Percentiles rank a stretch among this genome's conserved stretches.
phyloP scores from a whole-genome alignment of 2,329 filamentous ascomycete genomes.

The Aureobasidium sp. region DNA sequence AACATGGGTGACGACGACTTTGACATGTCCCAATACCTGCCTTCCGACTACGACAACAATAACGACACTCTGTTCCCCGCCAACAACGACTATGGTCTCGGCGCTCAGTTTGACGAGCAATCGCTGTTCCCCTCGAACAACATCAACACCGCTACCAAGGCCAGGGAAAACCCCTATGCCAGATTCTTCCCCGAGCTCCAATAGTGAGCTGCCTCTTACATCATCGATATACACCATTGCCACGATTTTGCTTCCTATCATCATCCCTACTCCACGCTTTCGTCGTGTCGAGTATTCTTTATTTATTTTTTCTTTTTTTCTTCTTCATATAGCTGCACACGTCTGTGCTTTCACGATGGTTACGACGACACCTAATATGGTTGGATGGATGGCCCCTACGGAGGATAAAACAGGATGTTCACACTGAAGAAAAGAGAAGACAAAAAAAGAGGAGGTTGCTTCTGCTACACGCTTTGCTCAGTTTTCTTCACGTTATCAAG shows the following conservation, averaged over 20 bases:
- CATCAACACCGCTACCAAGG: neutral
- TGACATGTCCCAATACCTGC: conserved; percentile 5
- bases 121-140: neutral
- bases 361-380: neutral
- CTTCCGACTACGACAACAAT: neutral
- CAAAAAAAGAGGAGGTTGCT: conserved; percentile 5
- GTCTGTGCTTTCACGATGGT: neutral
- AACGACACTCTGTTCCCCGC: conserved; percentile 2
- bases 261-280: conserved; percentile 3
- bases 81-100: neutral
- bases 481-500: neutral
- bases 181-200: conserved; percentile 9
- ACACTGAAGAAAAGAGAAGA: conserved; percentile 1
- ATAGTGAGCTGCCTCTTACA: neutral
- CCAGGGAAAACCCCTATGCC: conserved; percentile 2
- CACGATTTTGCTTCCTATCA: neutral
- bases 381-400: neutral
- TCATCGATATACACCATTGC: neutral
- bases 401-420: neutral
- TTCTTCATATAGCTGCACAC: neutral
- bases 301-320: neutral
- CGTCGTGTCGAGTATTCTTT: neutral
- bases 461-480: neutral
- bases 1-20: conserved; percentile 1
- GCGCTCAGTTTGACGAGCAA: conserved; percentile 7